Base-by-base conservation (phyloP, 176 grass and related monocot species). In the Raddia guianensis region DNA sequence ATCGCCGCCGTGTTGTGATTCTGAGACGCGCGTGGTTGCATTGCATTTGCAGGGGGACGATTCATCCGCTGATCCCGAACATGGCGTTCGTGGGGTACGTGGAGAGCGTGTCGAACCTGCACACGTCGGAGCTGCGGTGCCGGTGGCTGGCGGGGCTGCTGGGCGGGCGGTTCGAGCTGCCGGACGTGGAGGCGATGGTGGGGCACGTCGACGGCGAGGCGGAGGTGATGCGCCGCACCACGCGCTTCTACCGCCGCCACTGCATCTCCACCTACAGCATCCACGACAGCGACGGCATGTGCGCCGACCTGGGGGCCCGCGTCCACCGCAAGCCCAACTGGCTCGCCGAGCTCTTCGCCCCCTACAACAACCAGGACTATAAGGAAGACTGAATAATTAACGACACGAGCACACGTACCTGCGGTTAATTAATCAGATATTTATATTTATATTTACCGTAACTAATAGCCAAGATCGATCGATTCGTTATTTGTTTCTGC, bases 201-300 rank as follows among this genome's bases (percentile, higher is more conserved):
- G 5, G 62, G 67, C 92, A 90, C 81, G 90, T 88, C 15, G 46
- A 73, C 54, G 63, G 47, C 27, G 96, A 99, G 90, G 77, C 89
- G 14, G 92, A 91, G 37, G 92, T 88, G 49, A 99, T 99, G 96
- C 86, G 79, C 19, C 88, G 90, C 54, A 99, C 96, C 8, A 99
- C 96, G 53, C 20, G 92, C 18, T 99, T 99, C 92, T 99, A 95
- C 84, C 86, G 89, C 67, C 96, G 96, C 63, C 96, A 99, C 69
- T 99, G 96, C 92, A 99, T 99, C 79, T 99, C 96, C 75, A 99
- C 92, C 27, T 99, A 92, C 86, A 99, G 96, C 90, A 99, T 99
- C 90, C 77, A 87, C 50, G 92, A 99, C 90, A 99, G 96, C 84
- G 96, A 99, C 81, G 92, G 85, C 44, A 99, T 99, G 89, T 95